Evolutionary conservation across 768 basidiomycete genomes (phyloP), one percentile per base, ranked within the genome.

Genomic region (Leccinum boreale): DNA sequence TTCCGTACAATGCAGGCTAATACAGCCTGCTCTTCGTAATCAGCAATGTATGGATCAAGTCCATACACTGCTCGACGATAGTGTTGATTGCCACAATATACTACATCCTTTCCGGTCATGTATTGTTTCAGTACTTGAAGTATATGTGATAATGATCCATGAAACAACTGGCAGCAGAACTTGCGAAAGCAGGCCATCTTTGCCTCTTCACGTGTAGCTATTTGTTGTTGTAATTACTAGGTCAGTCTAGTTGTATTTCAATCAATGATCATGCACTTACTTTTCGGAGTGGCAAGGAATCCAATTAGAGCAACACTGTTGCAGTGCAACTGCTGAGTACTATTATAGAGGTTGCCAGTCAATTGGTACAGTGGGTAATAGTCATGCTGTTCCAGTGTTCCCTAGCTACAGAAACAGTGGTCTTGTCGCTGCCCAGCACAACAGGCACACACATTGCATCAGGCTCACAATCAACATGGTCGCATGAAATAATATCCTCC

Each of bases 251-350:
- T 19, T 44, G 19, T 4, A 39, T 39, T 39, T 39, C 4, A 0
- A 23, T 23, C 12, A 7, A 23, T 19, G 21, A 17, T 36, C 3
- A 56, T 36, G 31, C 5, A 56, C 59, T 3, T 46, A 61, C 62
- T 46, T 47, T 61, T 62, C 0, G 53, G 53, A 14, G 49, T 57
- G 1, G 54, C 59, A 0, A 58, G 19, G 8, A 63, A 63, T 0
- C 4, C 42, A 14, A 63, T 55, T 0, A 63, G 21, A 2, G 19
- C 12, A 0, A 63, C 4, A 0, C 39, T 24, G 9, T 58, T 46
- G 3, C 23, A 2, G n/a, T 63, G 51, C 6, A 49, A 24, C 3
- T 7, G 17, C 9, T 11, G n/a, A 2, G 45, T 35, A 1, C 1
- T 56, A 4, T 63, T 63, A 28, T 33, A 33, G 1, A 62, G 3